phyloP scores from a whole-genome alignment of 1,284 basidiomycete species.

The Phellopilus nigrolimitatus region DNA sequence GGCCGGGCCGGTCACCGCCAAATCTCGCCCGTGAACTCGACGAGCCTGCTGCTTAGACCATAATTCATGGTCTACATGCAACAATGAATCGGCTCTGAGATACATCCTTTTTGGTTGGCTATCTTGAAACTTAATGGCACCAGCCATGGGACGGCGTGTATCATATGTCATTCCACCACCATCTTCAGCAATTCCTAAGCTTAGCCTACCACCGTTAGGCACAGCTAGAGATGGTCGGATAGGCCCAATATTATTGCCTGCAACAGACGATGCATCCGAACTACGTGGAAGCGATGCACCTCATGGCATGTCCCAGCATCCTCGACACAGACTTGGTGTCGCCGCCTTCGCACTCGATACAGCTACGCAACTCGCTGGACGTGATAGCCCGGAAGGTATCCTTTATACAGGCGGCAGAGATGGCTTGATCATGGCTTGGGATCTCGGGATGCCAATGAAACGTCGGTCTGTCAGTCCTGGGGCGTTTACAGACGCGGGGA shows the following conservation, averaged over 20 bases:
- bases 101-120: background rate
- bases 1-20: too few relatives aligned
- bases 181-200: slow-evolving; percentile 52
- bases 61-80: too few relatives aligned
- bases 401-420: slow-evolving; percentile 92
- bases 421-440: slow-evolving; percentile 90
- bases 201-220: slow-evolving; percentile 67
- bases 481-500: slow-evolving; percentile 25
- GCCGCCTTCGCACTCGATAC: slow-evolving; percentile 83
- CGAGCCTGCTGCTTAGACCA: too few relatives aligned
- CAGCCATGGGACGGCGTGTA: slow-evolving; percentile 38
- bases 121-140: slow-evolving; percentile 4
- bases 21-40: too few relatives aligned
- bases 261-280: slow-evolving; percentile 23
- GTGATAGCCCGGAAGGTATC: slow-evolving; percentile 74
- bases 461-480: slow-evolving; percentile 34
- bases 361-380: slow-evolving; percentile 68
- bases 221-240: slow-evolving; percentile 56
- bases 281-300: slow-evolving; percentile 22
- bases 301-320: slow-evolving; percentile 41
- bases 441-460: slow-evolving; percentile 70
- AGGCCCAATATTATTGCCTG: slow-evolving; percentile 59
- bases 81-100: background rate
- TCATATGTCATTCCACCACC: slow-evolving; percentile 80
- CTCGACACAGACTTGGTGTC: slow-evolving; percentile 84